A percentile compares a stretch with the other conserved stretches of the same genome.
Evolutionary conservation across 1,284 basidiomycete species (phyloP).

Genomic region (Amylostereum chailletii): DNA sequence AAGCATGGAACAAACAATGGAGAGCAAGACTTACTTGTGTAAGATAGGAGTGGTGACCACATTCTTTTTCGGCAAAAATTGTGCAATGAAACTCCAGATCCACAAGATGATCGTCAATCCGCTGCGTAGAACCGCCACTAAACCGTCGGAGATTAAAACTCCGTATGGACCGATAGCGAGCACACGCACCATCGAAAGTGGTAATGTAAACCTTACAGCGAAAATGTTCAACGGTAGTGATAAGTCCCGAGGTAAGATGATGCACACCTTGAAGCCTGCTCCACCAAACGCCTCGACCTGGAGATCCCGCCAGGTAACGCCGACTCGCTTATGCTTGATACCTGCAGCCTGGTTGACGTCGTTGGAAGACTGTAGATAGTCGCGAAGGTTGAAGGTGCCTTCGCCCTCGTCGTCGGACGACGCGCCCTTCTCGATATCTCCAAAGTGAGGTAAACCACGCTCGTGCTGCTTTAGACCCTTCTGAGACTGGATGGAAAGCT

Average conservation of each 20-base stretch:
- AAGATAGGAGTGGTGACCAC: slow-evolving; percentile 48
- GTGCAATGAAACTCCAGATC: slow-evolving; percentile 35
- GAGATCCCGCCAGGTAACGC: slow-evolving; percentile 72
- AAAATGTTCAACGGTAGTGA: neutral
- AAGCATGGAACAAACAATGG: slow-evolving; percentile 23
- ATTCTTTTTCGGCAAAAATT: slow-evolving; percentile 47
- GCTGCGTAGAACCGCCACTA: slow-evolving; percentile 55
- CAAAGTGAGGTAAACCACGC: neutral
- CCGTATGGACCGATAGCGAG: slow-evolving; percentile 4
- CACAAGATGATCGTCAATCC: slow-evolving; percentile 8
- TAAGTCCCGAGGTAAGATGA: neutral
- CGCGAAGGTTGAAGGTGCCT: slow-evolving; percentile 59
- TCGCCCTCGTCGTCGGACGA: slow-evolving; percentile 18
- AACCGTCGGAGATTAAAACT: slow-evolving; percentile 14
- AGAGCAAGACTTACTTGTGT: slow-evolving; percentile 48
- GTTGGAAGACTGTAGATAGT: slow-evolving; percentile 66
- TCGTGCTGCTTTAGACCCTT: slow-evolving; percentile 12
- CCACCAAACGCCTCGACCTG: slow-evolving; percentile 68
- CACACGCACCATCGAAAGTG: slow-evolving; percentile 46
- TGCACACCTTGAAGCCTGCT: slow-evolving; percentile 41
- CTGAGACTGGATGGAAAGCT: slow-evolving; percentile 20
- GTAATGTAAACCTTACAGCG: slow-evolving; percentile 49
- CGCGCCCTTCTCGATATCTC: slow-evolving; percentile 41
- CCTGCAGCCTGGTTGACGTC: slow-evolving; percentile 62
- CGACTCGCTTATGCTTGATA: slow-evolving; percentile 78